A percentile compares a stretch with the other conserved stretches of the same genome.
Evolutionary conservation across 176 grass and related monocot genomes (phyloP).

Genomic region (Echinochloa phyllopogon): DNA sequence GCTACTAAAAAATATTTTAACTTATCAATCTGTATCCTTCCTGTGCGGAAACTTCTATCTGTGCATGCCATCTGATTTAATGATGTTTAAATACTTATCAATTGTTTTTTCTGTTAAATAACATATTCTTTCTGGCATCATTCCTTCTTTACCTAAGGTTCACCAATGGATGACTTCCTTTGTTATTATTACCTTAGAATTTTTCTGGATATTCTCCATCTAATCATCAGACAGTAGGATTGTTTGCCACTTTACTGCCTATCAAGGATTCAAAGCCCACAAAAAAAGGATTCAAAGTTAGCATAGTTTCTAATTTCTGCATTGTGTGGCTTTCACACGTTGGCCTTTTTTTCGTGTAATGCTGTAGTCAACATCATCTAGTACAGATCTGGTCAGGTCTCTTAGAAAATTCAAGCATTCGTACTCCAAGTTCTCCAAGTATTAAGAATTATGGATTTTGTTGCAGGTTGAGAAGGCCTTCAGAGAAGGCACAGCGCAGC

Average conservation of each 20-base stretch:
- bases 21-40: constrained; percentile 14
- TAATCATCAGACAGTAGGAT: background rate
- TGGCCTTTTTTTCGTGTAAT: constrained; percentile 21
- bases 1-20: constrained; percentile 1
- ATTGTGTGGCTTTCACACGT: constrained; percentile 3
- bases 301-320: constrained; percentile 8
- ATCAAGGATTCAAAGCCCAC: background rate
- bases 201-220: background rate
- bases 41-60: constrained; percentile 4
- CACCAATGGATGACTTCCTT: background rate
- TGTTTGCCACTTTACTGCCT: background rate
- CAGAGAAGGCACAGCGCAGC: constrained; percentile 83
- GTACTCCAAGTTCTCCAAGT: background rate
- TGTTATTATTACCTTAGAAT: background rate
- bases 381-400: background rate
- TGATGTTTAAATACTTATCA: constrained; percentile 10
- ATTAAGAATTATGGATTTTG: constrained; percentile 28
- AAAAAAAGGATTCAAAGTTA: background rate
- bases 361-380: constrained; percentile 4
- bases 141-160: background rate
- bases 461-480: constrained; percentile 95
- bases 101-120: constrained; percentile 1
- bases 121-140: background rate
- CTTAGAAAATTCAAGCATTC: constrained; percentile 19
- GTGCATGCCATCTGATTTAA: constrained; percentile 20